A percentile compares a stretch with the other conserved stretches of the same genome.
These are phyloP conservation scores for Malbranchea zuffiana DNA, from an alignment of 2,329 filamentous ascomycete genomes.

Conservation along the genomic window DNA sequence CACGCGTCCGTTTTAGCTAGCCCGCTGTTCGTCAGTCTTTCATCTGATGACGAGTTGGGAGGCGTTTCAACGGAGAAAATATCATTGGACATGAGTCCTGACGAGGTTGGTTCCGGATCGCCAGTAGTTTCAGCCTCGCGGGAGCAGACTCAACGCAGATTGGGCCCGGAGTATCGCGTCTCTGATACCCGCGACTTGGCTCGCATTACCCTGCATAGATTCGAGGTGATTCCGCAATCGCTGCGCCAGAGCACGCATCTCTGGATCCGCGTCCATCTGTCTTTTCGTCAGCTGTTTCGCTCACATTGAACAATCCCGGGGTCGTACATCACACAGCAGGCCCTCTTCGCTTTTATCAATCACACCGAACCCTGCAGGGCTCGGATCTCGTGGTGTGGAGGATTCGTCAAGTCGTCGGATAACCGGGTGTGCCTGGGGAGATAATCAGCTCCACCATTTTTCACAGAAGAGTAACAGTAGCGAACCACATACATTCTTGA, in stretches of 20 bases:
- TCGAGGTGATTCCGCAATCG: slow-evolving; percentile 35
- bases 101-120: slow-evolving; percentile 2
- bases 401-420: slow-evolving; percentile 25
- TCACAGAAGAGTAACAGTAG: not conserved
- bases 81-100: no score
- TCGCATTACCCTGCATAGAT: slow-evolving; percentile 35
- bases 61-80: no score
- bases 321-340: slow-evolving; percentile 27
- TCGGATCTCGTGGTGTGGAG: slow-evolving; percentile 5
- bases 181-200: slow-evolving; percentile 27
- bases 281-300: slow-evolving; percentile 3
- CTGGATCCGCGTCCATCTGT: slow-evolving; percentile 31
- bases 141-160: slow-evolving; percentile 14
- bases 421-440: slow-evolving; percentile 30
- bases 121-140: slow-evolving; percentile 11
- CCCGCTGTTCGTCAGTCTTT: no score
- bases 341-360: slow-evolving; percentile 20
- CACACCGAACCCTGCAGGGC: slow-evolving; percentile 22
- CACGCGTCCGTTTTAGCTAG: no score
- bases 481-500: slow-evolving; percentile 28
- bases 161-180: slow-evolving; percentile 29
- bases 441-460: not conserved
- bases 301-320: not conserved
- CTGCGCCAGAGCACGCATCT: slow-evolving; percentile 26
- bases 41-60: no score